Conservation (phyloP, 495 filamentous ascomycete species). For the Durotheca rogersii region DNA sequence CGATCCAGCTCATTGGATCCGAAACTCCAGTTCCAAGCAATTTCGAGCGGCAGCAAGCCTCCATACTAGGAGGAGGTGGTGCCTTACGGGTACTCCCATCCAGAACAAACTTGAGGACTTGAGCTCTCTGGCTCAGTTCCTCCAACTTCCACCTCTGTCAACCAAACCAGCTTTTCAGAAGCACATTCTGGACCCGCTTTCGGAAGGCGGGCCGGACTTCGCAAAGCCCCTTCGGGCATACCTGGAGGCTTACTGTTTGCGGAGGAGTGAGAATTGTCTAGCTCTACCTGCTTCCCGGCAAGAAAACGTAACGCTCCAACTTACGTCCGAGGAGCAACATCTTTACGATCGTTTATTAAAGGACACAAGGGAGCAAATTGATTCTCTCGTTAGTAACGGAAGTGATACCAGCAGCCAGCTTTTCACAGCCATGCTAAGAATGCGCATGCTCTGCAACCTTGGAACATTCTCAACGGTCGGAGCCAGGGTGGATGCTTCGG, state of each 20-base stretch:
- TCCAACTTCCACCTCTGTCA: slow-evolving; percentile 66
- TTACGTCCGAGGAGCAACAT: background rate
- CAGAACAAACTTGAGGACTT: slow-evolving; percentile 81
- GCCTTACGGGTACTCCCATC: slow-evolving; percentile 75
- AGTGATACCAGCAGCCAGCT: slow-evolving; percentile 13
- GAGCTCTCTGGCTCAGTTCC: slow-evolving; percentile 70
- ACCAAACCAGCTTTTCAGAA: background rate
- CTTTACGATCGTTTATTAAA: background rate
- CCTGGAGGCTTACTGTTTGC: too few relatives aligned
- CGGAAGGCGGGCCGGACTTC: too few relatives aligned
- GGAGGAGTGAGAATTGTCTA: too few relatives aligned
- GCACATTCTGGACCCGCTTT: background rate
- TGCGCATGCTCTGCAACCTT: slow-evolving; percentile 52
- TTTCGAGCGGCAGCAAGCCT: slow-evolving; percentile 65
- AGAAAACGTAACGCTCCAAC: too few relatives aligned
- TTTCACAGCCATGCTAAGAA: slow-evolving; percentile 44
- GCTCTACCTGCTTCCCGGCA: too few relatives aligned
- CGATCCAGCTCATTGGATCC: slow-evolving; percentile 65
- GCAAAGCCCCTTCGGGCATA: too few relatives aligned
- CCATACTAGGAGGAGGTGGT: slow-evolving; percentile 69
- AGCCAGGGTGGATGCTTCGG: too few relatives aligned
- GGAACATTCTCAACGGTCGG: slow-evolving; percentile 43
- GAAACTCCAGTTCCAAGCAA: slow-evolving; percentile 65
- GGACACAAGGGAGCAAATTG: background rate
- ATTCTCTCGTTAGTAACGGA: background rate